Conservation (phyloP, 2,329 filamentous ascomycete species). For the Pezizomycotina sp. region DNA sequence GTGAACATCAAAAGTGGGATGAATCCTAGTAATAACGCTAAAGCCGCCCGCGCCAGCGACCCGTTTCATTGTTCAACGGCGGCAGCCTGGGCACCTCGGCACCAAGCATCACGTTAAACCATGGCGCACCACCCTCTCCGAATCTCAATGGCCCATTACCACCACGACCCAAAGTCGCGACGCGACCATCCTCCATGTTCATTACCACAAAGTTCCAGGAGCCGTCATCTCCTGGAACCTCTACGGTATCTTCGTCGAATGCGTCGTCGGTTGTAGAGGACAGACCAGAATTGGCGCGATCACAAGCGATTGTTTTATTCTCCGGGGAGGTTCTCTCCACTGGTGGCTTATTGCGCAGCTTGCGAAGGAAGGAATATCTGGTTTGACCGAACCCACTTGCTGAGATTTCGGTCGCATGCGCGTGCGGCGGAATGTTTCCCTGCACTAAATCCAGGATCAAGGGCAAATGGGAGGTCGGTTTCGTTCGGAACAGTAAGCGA, state of each 20-base stretch:
- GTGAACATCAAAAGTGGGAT: constrained; percentile 14
- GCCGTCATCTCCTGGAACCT: constrained; percentile 17
- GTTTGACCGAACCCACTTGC: constrained; percentile 54
- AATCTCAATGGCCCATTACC: constrained; percentile 15
- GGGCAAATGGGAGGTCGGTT: constrained; percentile 21
- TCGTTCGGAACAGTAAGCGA: constrained; percentile 23
- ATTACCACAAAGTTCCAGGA: constrained; percentile 16
- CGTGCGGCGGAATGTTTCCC: constrained; percentile 50
- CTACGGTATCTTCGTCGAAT: constrained; percentile 16
- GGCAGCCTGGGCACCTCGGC: constrained; percentile 13
- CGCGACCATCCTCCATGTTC: constrained; percentile 12
- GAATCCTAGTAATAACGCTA: constrained; percentile 17
- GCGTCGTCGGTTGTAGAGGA: constrained; percentile 14
- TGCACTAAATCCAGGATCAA: constrained; percentile 16
- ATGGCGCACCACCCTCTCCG: constrained; percentile 11
- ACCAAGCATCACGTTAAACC: constrained; percentile 10
- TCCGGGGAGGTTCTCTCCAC: constrained; percentile 56
- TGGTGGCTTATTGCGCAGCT: constrained; percentile 51
- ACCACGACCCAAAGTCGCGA: constrained; percentile 13
- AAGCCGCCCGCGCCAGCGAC: too few relatives aligned
- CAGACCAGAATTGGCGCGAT: constrained; percentile 8
- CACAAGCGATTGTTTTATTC: constrained; percentile 14
- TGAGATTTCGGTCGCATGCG: constrained; percentile 50
- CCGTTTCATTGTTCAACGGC: too few relatives aligned
- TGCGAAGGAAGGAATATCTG: constrained; percentile 48